phyloP scores from a whole-genome alignment of 306 rosid genomes.

The Citrullus mucosospermus region DNA sequence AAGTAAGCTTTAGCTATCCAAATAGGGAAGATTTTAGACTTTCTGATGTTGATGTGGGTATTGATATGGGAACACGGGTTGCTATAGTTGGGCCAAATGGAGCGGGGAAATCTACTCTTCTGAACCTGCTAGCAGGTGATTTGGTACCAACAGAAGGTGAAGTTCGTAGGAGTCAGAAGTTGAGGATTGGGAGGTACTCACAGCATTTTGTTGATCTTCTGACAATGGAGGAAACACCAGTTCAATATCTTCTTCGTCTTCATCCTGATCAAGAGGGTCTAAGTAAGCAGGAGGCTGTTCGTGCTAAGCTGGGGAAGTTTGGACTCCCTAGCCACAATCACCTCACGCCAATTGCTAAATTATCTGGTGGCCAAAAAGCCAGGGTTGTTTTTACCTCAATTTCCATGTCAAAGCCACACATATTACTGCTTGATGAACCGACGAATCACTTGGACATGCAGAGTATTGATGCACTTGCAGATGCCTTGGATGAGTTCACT shows the following conservation, averaged over 20 bases:
- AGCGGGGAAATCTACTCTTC: constrained; percentile 51
- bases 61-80: constrained; percentile 54
- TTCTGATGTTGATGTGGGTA: constrained; percentile 45
- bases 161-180: constrained; percentile 57
- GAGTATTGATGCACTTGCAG: constrained; percentile 68
- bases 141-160: constrained; percentile 53
- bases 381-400: constrained; percentile 74
- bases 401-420: constrained; percentile 79
- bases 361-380: constrained; percentile 61
- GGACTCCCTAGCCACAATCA: constrained; percentile 69
- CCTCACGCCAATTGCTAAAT: constrained; percentile 57
- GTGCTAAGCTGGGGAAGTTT: constrained; percentile 55
- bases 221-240: constrained; percentile 42
- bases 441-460: constrained; percentile 77
- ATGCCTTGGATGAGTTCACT: constrained; percentile 53
- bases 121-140: constrained; percentile 61
- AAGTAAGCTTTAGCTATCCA: constrained; percentile 58
- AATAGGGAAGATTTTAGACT: constrained; percentile 51
- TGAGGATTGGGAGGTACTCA: constrained; percentile 57
- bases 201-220: constrained; percentile 59
- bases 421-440: constrained; percentile 66
- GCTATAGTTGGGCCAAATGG: constrained; percentile 64
- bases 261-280: constrained; percentile 66
- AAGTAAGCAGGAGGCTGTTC: constrained; percentile 67
- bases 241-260: constrained; percentile 31